Evolutionary conservation across 179 eudicot species (phyloP), one percentile per base, ranked within the genome.

Genomic region (Spergularia azorica): DNA sequence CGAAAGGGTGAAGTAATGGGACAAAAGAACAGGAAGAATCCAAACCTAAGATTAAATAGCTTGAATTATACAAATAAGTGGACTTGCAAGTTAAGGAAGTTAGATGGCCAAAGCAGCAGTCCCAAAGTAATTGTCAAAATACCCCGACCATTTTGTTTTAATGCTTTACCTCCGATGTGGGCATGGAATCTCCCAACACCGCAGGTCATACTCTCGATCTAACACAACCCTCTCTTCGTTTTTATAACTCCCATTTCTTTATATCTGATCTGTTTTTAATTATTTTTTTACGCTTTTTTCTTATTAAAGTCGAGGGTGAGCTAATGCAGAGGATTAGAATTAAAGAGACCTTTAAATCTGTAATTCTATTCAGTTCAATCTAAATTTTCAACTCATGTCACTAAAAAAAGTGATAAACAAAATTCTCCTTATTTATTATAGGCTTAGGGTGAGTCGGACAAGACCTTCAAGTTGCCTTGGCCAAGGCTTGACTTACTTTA

Each of bases 1-100:
- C 21, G 38, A 72, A 71, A 56, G 71, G 20, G 73, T 58, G 59
- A 65, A 79, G 46, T 21, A 74, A 63, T 21, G 71, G 38, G 83
- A 80, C 71, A 73, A 48, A 77, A 76, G 75, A 77, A 83, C 74
- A 73, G 50, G 76, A 80, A 80, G 83, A 83, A 83, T 83, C 81
- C 79, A 83, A 83, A 83, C 71, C 57, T 60, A 76, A 75, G 76
- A 71, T 79, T 52, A 67, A 67, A 32, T 61, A 74, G 43, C 68
- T 75, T 68, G 75, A 52, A 79, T 68, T 38, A 43, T 4, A 43
- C 36, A n/a, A 60, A 5, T 76, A 64, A 71, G 74, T 62, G 62
- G 48, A 71, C 67, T 71, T 58, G 66, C 16, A 46, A 46, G 36
- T 67, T 55, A 73, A 50, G 79, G 60, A 76, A 80, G 77, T 72